Evolutionary conservation across 108 stramenopile genomes (phyloP).

Genomic region (Aurantiochytrium sp.): DNA sequence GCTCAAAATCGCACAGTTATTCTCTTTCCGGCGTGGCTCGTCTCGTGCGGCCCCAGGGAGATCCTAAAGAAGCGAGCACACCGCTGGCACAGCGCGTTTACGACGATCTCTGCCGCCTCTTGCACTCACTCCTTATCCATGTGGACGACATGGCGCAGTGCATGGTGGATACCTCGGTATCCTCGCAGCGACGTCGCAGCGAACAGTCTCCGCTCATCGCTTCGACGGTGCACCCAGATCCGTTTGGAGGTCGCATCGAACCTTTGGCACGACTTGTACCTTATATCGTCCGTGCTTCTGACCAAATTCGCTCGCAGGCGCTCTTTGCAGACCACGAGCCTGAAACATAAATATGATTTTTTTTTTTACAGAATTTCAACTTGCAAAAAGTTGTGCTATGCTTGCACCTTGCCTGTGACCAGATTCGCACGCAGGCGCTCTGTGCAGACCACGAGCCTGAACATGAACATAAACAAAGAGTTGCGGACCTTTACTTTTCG

Average conservation of each 20-base stretch:
- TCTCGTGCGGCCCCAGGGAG: background rate
- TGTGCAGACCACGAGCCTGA: background rate
- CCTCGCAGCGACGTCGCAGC: background rate
- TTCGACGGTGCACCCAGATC: background rate
- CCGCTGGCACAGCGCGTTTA: background rate
- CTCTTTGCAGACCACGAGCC: background rate
- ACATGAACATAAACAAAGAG: too few relatives aligned
- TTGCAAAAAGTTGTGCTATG: background rate
- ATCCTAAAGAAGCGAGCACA: background rate
- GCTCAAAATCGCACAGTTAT: background rate
- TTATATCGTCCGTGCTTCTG: background rate
- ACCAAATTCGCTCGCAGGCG: background rate
- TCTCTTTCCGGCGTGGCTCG: background rate
- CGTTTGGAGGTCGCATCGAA: background rate
- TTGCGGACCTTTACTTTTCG: too few relatives aligned
- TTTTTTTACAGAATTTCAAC: too few relatives aligned
- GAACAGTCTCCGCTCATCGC: background rate
- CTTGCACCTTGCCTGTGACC: background rate
- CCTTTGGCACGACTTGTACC: background rate
- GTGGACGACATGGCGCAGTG: constrained; percentile 7
- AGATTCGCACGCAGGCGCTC: background rate
- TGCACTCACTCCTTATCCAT: background rate
- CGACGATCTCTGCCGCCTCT: background rate
- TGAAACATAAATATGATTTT: too few relatives aligned
- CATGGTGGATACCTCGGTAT: background rate